Evolutionary conservation across 768 basidiomycete species (phyloP).

Genomic region (Suillus ampliporus): DNA sequence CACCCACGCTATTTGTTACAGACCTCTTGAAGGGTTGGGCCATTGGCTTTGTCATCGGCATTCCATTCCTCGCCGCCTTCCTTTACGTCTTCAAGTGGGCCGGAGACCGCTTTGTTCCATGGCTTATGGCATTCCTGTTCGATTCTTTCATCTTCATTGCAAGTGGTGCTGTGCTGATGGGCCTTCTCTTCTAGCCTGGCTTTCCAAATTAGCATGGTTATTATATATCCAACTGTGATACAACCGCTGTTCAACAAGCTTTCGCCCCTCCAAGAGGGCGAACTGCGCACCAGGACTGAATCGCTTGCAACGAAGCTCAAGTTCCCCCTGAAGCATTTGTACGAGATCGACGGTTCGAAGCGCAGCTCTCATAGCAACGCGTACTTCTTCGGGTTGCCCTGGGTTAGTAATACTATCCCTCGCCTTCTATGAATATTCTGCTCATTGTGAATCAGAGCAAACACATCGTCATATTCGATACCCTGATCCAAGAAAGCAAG

Average conservation of each 20-base stretch:
- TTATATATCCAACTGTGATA: conserved; percentile 85
- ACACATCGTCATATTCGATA: conserved; percentile 97
- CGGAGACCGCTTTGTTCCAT: conserved; percentile 90
- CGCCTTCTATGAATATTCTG: neutral
- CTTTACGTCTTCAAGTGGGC: conserved; percentile 92
- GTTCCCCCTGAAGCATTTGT: conserved; percentile 94
- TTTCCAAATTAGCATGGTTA: conserved; percentile 85
- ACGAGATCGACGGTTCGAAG: conserved; percentile 97
- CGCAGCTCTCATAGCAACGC: conserved; percentile 95
- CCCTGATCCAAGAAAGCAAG: conserved; percentile 89
- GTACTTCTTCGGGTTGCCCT: conserved; percentile 98
- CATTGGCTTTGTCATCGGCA: conserved; percentile 72
- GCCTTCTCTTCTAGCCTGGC: conserved; percentile 54
- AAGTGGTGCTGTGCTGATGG: neutral
- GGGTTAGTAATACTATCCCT: conserved; percentile 54
- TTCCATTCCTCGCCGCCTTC: conserved; percentile 88
- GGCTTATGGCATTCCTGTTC: conserved; percentile 92
- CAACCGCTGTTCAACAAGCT: conserved; percentile 98
- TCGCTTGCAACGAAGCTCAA: conserved; percentile 77
- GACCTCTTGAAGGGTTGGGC: conserved; percentile 85
- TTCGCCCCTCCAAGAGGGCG: conserved; percentile 79
- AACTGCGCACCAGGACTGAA: conserved; percentile 80
- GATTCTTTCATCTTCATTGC: conserved; percentile 30
- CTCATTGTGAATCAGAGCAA: conserved; percentile 60
- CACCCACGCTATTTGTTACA: conserved; percentile 70